These are phyloP conservation scores for Thermothelomyces thermophilus DNA, from an alignment of 2,329 filamentous ascomycete species.

Conservation along the genomic window DNA sequence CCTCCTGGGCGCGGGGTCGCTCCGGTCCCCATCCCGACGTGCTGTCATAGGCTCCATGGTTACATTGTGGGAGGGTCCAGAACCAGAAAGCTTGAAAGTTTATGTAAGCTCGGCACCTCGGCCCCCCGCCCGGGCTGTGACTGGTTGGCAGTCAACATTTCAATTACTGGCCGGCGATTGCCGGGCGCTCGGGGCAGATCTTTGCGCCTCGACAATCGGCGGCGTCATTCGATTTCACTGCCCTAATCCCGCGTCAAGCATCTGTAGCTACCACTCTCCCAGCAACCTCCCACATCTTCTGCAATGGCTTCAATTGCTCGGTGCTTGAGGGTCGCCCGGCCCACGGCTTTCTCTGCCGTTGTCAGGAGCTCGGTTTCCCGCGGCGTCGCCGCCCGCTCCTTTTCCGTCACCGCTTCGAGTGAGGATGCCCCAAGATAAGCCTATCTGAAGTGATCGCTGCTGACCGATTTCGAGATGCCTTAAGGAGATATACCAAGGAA, in stretches of 20 bases:
- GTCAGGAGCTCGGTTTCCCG: slow-evolving; percentile 32
- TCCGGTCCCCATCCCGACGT: not conserved
- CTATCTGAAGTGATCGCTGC: not conserved
- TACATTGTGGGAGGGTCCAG: not conserved
- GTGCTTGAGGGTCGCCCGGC: slow-evolving; percentile 45
- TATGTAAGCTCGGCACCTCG: slow-evolving; percentile 18
- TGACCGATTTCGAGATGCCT: slow-evolving; percentile 41
- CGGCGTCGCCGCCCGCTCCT: slow-evolving; percentile 36
- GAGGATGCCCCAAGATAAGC: slow-evolving; percentile 30
- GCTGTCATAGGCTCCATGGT: not conserved
- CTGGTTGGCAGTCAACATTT: slow-evolving; percentile 8
- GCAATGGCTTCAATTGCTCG: slow-evolving; percentile 58
- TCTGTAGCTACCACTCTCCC: slow-evolving; percentile 2
- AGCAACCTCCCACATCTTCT: slow-evolving; percentile 10
- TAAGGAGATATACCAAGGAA: slow-evolving; percentile 89
- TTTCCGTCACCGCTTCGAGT: slow-evolving; percentile 42
- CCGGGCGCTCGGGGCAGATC: slow-evolving; percentile 8
- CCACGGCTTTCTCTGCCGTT: slow-evolving; percentile 38
- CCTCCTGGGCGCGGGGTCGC: slow-evolving; percentile 6
- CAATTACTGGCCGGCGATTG: slow-evolving; percentile 15
- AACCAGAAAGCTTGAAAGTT: not conserved
- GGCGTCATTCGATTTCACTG: slow-evolving; percentile 23
- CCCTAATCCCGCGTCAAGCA: slow-evolving; percentile 1
- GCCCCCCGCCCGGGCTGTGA: slow-evolving; percentile 10
- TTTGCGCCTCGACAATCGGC: slow-evolving; percentile 11